Conservation (phyloP, 23 red algal genomes). For the Gracilaria vermiculophylla region DNA sequence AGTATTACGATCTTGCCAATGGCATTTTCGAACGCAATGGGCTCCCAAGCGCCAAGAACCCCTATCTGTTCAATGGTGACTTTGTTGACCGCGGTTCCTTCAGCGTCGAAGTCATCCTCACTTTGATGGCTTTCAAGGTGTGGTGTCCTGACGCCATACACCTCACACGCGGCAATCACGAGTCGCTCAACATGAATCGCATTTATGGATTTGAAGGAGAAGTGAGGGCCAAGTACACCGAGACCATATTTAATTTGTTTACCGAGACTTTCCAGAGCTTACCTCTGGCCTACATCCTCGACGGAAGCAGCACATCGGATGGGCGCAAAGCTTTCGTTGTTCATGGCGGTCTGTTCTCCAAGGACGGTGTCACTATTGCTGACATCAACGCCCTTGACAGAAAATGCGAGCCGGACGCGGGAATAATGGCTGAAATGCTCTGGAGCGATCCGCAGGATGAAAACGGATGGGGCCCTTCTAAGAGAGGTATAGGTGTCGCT, state of each 20-base stretch:
- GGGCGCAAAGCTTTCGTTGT: slow-evolving; percentile 85
- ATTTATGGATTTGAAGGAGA: slow-evolving; percentile 99
- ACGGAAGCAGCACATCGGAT: slow-evolving; percentile 55
- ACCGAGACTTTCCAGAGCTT: slow-evolving; percentile 88
- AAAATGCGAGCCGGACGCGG: slow-evolving; percentile 83
- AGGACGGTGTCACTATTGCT: slow-evolving; percentile 85
- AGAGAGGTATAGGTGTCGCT: slow-evolving; percentile 94
- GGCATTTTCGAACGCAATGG: slow-evolving; percentile 91
- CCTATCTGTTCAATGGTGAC: slow-evolving; percentile 99
- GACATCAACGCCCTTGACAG: slow-evolving; percentile 81
- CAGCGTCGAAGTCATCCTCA: slow-evolving; percentile 95
- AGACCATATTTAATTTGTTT: slow-evolving; percentile 85
- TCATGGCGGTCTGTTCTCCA: slow-evolving; percentile 95
- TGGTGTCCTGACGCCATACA: slow-evolving; percentile 84
- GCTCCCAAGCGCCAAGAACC: slow-evolving; percentile 83
- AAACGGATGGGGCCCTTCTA: slow-evolving; percentile 85
- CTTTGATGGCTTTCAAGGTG: slow-evolving; percentile 80
- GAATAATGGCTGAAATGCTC: slow-evolving; percentile 96
- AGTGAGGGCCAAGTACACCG: slow-evolving; percentile 84
- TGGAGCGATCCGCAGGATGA: slow-evolving; percentile 97
- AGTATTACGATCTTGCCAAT: slow-evolving; percentile 94
- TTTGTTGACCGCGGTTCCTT: slow-evolving; percentile 98
- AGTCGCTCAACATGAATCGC: slow-evolving; percentile 90
- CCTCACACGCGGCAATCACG: slow-evolving; percentile 96
- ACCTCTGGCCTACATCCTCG: slow-evolving; percentile 91